Evolutionary conservation across 805 yeast genomes (phyloP), one percentile per base, ranked within the genome.

Genomic region (Saturnispora sanitii): DNA sequence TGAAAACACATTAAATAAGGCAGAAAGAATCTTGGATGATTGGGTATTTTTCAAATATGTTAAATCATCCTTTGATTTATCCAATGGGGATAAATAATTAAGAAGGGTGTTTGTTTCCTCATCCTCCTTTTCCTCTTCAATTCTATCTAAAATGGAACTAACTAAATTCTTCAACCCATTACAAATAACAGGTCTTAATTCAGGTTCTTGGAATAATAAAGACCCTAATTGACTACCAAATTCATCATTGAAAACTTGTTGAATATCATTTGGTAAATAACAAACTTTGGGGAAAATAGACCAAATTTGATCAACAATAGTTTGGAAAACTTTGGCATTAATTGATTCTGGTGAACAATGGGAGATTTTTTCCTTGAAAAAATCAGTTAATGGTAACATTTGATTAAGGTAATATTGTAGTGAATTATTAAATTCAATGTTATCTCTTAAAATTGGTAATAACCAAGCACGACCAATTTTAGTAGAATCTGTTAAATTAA

Each of bases 391-490:
- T 21, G 97, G 97, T 13, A 82, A 59, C 39, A 92, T 71, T 17
- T n/a, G n/a, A 29, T 77, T 67, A 18, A 61, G 60, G 44, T 72
- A 69, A 61, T 76, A 92, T 55, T 69, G 84, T 0, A 71, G 65
- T 42, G 92, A 65, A 35, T 71, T 68, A 2, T 96, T 81, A 52
- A 76, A 72, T 51, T 79, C 73, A 21, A 86, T 82, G 53, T 84
- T 78, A 53, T 88, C 96, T 64, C 96, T 80, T 46, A 92, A 70
- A 26, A 92, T 58, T 9, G 98, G 98, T 48, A 92, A 70, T 51
- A 92, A 56, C 96, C 97, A 92, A 35, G 96, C 96, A 57, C 97
- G 75, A 35, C 96, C 96, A n/a, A 79, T 71, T 33, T 70, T 68
- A 25, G 64, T 61, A 4, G 80, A 75, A 35, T 71, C 70, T 23